Evolutionary conservation across 2,329 filamentous ascomycete species (phyloP), one percentile per base, ranked within the genome.

Genomic region (Penicillium sp.): DNA sequence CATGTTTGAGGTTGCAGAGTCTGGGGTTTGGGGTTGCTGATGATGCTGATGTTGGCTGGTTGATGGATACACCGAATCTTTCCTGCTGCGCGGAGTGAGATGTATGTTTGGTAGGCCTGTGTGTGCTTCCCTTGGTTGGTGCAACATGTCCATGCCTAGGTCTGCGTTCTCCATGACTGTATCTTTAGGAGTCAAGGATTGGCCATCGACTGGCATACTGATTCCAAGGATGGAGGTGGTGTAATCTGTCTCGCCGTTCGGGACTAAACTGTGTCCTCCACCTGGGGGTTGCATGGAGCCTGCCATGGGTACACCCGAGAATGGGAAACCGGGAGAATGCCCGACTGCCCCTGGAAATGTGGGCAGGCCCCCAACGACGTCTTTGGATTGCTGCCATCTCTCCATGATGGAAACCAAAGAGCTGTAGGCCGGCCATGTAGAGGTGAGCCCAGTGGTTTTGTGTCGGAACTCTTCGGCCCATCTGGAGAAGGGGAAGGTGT

Each of bases 381-480:
- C 59, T 39, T 58, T 65, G 7, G 61, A 53, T 34, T 60, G 61
- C 47, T 67, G 59, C 62, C 62, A 70, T 14, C 62, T 61, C 23
- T 69, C 67, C 43, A 73, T 68, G 32, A 46, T 56, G 14, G 67
- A 62, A 13, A 63, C 53, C 36, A 74, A 58, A 2, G 69, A 66
- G n/a, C 58, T 51, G 57, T 73, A 73, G 2, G 68, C 66, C 5
- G 72, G 70, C 72, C 72, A 74, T 16, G 57, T 61, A 10, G 65
- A 47, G 2, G 56, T 55, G n/a, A 73, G 55, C 26, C 61, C 59
- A 9, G 51, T 51, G 7, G 64, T 63, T 32, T 66, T 69, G 30
- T 70, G 68, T 14, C 63, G 53, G 34, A 73, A 64, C 7, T 69
- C 67, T 29, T 68, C 70, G 13, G 66, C 62, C 72, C 72, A 74